These are phyloP conservation scores for Plasmodium reichenowi DNA, from an alignment of 169 alveolate species.

Conservation along the genomic window DNA sequence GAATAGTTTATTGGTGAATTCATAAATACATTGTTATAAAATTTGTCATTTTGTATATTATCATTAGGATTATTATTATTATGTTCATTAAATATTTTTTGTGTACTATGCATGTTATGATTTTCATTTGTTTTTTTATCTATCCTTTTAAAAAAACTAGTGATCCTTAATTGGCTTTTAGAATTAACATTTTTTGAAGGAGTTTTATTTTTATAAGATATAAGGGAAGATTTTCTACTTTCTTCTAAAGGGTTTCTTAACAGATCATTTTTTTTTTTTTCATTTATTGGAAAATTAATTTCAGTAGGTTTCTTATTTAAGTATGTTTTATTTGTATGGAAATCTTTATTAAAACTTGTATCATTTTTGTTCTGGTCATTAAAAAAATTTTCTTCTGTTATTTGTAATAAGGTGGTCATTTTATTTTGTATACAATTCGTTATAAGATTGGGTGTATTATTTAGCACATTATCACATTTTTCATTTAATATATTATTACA, in stretches of 20 bases:
- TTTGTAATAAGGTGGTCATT: not conserved
- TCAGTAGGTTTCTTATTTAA: not conserved
- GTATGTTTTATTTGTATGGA: not conserved
- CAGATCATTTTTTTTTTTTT: conserved; percentile 11
- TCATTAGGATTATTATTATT: conserved; percentile 3
- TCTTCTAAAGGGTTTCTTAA: not conserved
- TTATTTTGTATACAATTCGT: no score
- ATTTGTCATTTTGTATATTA: conserved; percentile 3
- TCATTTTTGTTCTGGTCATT: not conserved
- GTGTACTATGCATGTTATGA: not conserved
- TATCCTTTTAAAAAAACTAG: conserved; percentile 50
- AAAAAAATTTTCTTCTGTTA: not conserved
- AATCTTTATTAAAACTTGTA: no score
- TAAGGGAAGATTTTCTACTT: conserved; percentile 6
- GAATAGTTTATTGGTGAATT: conserved; percentile 1
- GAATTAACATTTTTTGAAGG: not conserved
- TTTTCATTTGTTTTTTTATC: conserved; percentile 13
- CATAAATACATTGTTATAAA: not conserved
- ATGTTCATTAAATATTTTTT: not conserved
- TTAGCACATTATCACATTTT: no score
- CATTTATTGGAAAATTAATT: not conserved
- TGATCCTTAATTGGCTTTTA: conserved; percentile 37
- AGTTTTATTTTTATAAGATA: conserved; percentile 5
- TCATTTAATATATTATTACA: no score
- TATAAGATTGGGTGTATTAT: no score